Evolutionary conservation across 305 asterid genomes (phyloP).

Genomic region (Fraxinus greggii): DNA sequence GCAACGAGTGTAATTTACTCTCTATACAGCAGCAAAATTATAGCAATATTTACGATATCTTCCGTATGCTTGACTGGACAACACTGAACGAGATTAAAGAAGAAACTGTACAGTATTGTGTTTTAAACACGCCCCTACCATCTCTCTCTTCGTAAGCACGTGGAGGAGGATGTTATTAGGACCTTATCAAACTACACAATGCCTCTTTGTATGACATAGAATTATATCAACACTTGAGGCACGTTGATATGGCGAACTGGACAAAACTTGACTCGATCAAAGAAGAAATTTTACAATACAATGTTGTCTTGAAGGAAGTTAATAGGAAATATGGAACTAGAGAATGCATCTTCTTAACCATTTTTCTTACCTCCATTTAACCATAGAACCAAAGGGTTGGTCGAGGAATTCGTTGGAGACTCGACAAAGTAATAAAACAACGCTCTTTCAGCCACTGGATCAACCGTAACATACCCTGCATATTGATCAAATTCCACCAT

Average conservation of each 20-base stretch:
- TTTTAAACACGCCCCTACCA: not conserved
- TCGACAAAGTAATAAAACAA: conserved; percentile 52
- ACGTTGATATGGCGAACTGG: not conserved
- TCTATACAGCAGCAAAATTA: not conserved
- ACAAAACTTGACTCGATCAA: not conserved
- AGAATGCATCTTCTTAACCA: not conserved
- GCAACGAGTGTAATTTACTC: not conserved
- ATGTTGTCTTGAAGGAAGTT: not conserved
- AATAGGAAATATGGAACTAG: not conserved
- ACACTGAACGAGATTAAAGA: not conserved
- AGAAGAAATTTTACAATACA: not conserved
- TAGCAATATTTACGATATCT: not conserved
- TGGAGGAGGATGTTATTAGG: not conserved
- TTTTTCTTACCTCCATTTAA: conserved; percentile 50
- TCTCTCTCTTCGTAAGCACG: not conserved
- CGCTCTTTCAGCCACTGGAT: conserved; percentile 45
- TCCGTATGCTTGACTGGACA: not conserved
- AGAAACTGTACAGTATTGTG: not conserved
- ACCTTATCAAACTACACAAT: not conserved
- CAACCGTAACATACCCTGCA: conserved; percentile 58
- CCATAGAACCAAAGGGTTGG: conserved; percentile 57
- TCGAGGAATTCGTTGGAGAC: conserved; percentile 34
- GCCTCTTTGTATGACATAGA: not conserved
- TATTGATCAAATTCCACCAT: conserved; percentile 50
- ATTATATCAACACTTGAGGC: not conserved